phyloP scores from a whole-genome alignment of 768 basidiomycete species.

The Pholiota microspora region DNA sequence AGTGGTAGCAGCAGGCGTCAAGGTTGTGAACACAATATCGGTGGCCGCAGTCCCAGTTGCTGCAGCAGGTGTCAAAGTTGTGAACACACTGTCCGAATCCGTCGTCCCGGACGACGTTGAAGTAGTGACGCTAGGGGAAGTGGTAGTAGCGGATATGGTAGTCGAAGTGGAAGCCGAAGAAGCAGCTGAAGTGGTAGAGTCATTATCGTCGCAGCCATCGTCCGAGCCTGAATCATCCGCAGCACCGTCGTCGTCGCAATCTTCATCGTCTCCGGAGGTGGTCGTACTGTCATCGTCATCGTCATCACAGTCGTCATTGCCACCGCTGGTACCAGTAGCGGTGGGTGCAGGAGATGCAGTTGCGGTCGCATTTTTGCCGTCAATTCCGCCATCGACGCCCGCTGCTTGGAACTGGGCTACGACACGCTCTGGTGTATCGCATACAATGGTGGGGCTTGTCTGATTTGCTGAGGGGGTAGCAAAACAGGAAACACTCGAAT shows the following conservation, averaged over 20 bases:
- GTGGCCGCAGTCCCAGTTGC: background rate
- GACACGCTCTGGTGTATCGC: slow-evolving; percentile 39
- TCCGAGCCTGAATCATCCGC: background rate
- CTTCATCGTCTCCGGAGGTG: background rate
- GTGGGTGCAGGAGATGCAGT: slow-evolving; percentile 5
- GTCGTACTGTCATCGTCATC: slow-evolving; percentile 15
- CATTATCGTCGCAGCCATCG: slow-evolving; percentile 4
- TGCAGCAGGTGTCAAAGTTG: background rate
- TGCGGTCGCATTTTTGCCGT: slow-evolving; percentile 23
- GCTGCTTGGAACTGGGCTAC: slow-evolving; percentile 35
- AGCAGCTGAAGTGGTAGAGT: slow-evolving; percentile 6
- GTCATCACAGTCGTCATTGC: slow-evolving; percentile 7
- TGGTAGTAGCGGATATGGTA: slow-evolving; percentile 1
- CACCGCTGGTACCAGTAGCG: slow-evolving; percentile 3
- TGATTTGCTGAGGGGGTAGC: slow-evolving; percentile 50
- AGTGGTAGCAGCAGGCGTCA: slow-evolving; percentile 1
- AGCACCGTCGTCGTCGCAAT: slow-evolving; percentile 15
- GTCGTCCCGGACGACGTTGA: background rate
- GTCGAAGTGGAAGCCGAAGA: slow-evolving; percentile 9
- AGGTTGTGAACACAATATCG: background rate
- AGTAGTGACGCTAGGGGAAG: slow-evolving; percentile 1
- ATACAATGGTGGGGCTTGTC: slow-evolving; percentile 42
- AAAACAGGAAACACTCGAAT: slow-evolving; percentile 35
- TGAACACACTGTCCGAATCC: background rate
- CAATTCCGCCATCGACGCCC: slow-evolving; percentile 43